Conservation (phyloP, 345 rosid genomes). For the Cardiospermum halicacabum region DNA sequence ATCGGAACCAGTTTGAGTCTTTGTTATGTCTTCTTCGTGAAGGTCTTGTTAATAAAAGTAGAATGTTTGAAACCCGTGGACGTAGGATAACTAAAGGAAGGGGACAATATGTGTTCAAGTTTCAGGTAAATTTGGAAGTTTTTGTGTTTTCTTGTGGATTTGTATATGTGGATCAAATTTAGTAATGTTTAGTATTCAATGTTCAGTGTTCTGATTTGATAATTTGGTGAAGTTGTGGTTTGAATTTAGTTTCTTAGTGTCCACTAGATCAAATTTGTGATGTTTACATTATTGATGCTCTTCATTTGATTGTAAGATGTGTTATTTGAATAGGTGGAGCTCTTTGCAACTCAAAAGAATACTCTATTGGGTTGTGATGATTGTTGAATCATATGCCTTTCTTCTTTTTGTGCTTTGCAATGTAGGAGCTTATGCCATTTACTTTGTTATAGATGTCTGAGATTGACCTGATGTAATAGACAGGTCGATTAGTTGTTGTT, state of each 20-base stretch:
- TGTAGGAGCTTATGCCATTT: too few species aligned
- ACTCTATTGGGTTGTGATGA: too few species aligned
- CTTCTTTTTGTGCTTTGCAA: too few species aligned
- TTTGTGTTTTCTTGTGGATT: conserved; percentile 10
- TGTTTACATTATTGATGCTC: too few species aligned
- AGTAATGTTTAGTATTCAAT: neutral
- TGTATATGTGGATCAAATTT: conserved; percentile 4
- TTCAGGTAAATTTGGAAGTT: conserved; percentile 50
- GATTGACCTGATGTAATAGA: neutral
- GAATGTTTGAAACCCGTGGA: conserved; percentile 77
- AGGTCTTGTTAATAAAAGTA: conserved; percentile 58
- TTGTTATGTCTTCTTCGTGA: conserved; percentile 78
- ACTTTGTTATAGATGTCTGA: neutral
- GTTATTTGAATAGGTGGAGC: too few species aligned
- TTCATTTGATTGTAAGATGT: too few species aligned
- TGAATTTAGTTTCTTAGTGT: neutral
- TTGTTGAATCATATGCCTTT: too few species aligned
- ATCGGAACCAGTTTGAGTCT: conserved; percentile 89
- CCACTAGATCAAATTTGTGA: neutral
- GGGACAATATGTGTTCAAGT: conserved; percentile 73
- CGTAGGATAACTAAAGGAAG: conserved; percentile 80
- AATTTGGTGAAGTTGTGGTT: conserved; percentile 1
- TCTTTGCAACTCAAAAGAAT: too few species aligned
- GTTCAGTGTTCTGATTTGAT: neutral
- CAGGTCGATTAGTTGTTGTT: neutral